A percentile compares a stretch with the other conserved stretches of the same genome.
These are phyloP conservation scores for Penicillium nucicola DNA, from an alignment of 495 filamentous ascomycete species.

Conservation along the genomic window DNA sequence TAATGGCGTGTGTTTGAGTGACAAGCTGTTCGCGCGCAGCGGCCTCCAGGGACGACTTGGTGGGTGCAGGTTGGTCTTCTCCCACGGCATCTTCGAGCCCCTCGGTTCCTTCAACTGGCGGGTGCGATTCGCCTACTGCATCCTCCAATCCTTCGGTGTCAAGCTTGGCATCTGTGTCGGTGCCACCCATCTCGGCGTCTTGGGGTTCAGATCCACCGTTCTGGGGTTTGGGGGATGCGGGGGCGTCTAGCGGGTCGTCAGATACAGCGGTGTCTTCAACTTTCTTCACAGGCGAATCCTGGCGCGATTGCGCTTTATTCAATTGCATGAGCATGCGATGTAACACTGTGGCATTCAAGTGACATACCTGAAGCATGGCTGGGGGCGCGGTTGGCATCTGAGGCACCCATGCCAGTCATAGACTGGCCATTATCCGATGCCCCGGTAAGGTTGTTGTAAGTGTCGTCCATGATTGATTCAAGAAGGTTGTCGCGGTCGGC, in stretches of 20 bases:
- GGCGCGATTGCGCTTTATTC: constrained; percentile 32
- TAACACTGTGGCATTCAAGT: constrained; percentile 1
- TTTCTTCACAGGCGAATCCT: constrained; percentile 27
- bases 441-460: constrained; percentile 20
- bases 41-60: constrained; percentile 77
- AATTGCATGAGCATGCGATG: constrained; percentile 17
- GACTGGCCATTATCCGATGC: constrained; percentile 30
- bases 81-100: constrained; percentile 40
- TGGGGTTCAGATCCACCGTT: constrained; percentile 59
- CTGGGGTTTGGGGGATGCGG: constrained; percentile 69
- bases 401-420: constrained; percentile 22
- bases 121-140: constrained; percentile 28
- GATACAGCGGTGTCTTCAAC: constrained; percentile 37
- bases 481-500: constrained; percentile 33
- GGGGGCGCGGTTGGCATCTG: constrained; percentile 23
- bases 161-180: constrained; percentile 57
- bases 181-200: constrained; percentile 86
- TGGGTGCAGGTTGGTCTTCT: constrained; percentile 52
- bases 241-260: constrained; percentile 84
- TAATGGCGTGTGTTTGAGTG: constrained; percentile 87
- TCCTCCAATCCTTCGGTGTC: constrained; percentile 51
- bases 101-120: constrained; percentile 17
- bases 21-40: constrained; percentile 87
- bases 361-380: constrained; percentile 32
- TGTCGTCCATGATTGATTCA: constrained; percentile 40